Evolutionary conservation across 805 yeast species (phyloP), one percentile per base, ranked within the genome.

Genomic region (Metschnikowia bowlesiae): DNA sequence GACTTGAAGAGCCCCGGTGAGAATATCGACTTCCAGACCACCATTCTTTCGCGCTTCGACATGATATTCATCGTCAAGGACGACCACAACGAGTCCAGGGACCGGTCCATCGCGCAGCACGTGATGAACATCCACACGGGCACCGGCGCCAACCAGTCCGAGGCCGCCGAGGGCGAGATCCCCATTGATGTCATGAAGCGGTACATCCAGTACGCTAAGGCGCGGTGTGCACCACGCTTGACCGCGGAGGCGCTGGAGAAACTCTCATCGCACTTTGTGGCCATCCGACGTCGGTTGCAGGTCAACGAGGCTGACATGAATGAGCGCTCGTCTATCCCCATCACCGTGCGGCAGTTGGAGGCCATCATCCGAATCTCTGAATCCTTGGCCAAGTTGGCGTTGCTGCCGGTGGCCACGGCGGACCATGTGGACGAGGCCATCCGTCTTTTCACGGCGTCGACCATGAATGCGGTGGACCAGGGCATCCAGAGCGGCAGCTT

Each of bases 41-140:
- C 99, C 1, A 87, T 94, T 69, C 76, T 94, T 68, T 94, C 99
- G 10, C 86, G 99, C 73, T 94, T 94, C 67, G 99, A 94, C 71
- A 94, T 94, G 98, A 94, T 94, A 62, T 94, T 89, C 70, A 89
- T 94, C 60, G 96, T 94, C 47, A 92, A 90, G 63, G 99, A 94
- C 71, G 96, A 87, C 48, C 98, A 94, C 68, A 85, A 90, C 64
- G 88, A 85, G 57, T 79, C 74, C 38, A 78, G 96, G 62, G 99
- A 94, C 73, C 79, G 84, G 42, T 81, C 89, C 1, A 90, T 94
- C 61, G 99, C 99, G 3, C 83, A 83, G 55, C 99, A 94, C 69
- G 99, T 94, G 49, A 84, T 94, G 85, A 85, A 88, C 60, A 86
- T 95, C 41, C 99, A 94, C 69, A 88, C 96, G 44, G 96, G 94